Evolutionary conservation across 768 basidiomycete species (phyloP), one percentile per base, ranked within the genome.

Genomic region (Phlegmacium glaucopus): DNA sequence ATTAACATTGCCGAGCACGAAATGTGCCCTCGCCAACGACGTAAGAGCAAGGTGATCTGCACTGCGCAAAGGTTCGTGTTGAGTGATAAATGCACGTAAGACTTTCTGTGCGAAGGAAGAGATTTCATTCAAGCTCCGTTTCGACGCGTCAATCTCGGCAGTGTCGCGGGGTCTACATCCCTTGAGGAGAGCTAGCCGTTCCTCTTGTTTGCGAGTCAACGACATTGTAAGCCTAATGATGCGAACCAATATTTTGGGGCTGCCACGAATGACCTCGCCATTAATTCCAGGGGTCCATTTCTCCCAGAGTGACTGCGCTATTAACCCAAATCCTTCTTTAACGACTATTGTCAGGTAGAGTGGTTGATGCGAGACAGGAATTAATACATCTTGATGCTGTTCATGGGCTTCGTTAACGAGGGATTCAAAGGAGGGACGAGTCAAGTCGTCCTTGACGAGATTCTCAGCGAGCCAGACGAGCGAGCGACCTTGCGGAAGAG

Each of bases 21-120:
- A 80, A 61, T 76, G 76, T 16, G 76, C 80, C 48, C 84, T 75
- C 2, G 84, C 83, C 29, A 85, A 69, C 8, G 83, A 75, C 39
- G 78, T 87, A 49, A 89, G 58, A 42, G 69, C 66, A 41, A 57
- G 65, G 62, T 82, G 84, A 32, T 64, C 55, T 2, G 81, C 78
- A 16, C 64, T 42, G 15, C 62, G 50, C 41, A 85, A 54, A 7
- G 85, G 80, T 26, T 68, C 59, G 57, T 80, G 75, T 39, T 61
- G 58, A 29, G 60, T 42, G 26, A 57, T 64, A 62, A 72, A 87
- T 35, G 67, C 66, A 12, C 53, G 52, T 26, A 83, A 50, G 48
- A 87, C 71, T 25, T 57, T 70, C 39, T 69, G 59, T 16, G 72
- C 68, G 54, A 85, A 83, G 15, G 51, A 52, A 15, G 44, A 44